Conservation (phyloP, 176 grass and related monocot genomes). For the Canna indica region DNA sequence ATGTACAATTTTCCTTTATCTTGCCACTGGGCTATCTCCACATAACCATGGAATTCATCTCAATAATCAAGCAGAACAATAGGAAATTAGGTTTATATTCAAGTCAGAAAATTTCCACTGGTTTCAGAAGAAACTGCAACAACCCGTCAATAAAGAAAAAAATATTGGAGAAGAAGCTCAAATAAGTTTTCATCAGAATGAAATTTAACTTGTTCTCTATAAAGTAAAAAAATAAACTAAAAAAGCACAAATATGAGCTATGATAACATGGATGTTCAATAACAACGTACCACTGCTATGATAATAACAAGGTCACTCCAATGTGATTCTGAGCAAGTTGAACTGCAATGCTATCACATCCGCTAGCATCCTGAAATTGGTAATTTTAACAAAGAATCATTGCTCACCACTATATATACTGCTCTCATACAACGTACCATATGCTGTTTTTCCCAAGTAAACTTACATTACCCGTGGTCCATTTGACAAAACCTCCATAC, state of each 20-base stretch:
- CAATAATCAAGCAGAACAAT: neutral
- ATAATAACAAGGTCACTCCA: constrained; percentile 95
- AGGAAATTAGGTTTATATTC: neutral
- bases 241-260: neutral
- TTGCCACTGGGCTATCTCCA: no score
- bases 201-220: neutral
- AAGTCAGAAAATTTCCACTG: neutral
- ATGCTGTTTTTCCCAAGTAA: neutral
- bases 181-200: neutral
- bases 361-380: constrained; percentile 48
- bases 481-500: constrained; percentile 98
- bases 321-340: constrained; percentile 68
- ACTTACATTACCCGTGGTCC: constrained; percentile 88
- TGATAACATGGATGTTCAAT: neutral
- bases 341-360: constrained; percentile 69
- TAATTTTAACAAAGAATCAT: constrained; percentile 8
- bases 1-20: neutral
- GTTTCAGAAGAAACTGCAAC: neutral
- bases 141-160: neutral
- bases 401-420: neutral
- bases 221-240: neutral
- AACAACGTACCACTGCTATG: constrained; percentile 75
- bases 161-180: neutral
- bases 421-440: neutral
- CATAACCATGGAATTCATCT: no score